Base-by-base conservation (phyloP, 2,329 filamentous ascomycete species). In the Diaporthe nobilis region DNA sequence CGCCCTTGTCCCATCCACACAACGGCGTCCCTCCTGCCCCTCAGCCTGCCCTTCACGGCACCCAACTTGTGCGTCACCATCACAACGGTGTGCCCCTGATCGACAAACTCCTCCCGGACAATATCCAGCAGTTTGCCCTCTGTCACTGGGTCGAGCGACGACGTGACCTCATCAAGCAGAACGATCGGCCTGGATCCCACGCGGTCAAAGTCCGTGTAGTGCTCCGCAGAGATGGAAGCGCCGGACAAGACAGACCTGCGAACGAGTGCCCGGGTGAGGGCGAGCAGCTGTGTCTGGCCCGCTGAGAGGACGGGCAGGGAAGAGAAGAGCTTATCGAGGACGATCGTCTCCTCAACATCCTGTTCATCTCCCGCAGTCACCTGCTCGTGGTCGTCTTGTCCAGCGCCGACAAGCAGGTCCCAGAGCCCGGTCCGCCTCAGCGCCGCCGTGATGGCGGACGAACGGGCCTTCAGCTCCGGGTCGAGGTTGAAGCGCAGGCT, bases 401-500 rank as follows among this genome's bases (percentile, higher is more conserved):
- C 6, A 17, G 34, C 34, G 9, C 25, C 61, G 37, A 28, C n/a
- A 39, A 79, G 63, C 10, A 78, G 75, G 2, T 57, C 6, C 76
- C 76, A 79, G 34, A 81, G 75, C 8, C 17, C 83, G 79, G 51
- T 83, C 81, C 31, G 80, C 15, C 84, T 78, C 7, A 91, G 82
- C 0, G 85, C 87, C 9, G 80, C 76, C 37, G 84, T 82, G 71
- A 89, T 84, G 2, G 81, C 81, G 15, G 83, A 81, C 60, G 88
- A 83, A 2, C 81, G 81, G 70, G 81, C 82, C 13, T 79, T 78
- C 4, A 80, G 78, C 5, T 81, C 80, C 0, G 87, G 85, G 76
- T 89, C 87, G 5, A 88, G 82, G 63, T 90, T 90, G 28, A 83
- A 81, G 17, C 87, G 85, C 3, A 91, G 81, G 0, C 83, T 86